These are phyloP conservation scores for Teunomyces panamensis DNA, from an alignment of 805 yeast genomes.

Conservation along the genomic window DNA sequence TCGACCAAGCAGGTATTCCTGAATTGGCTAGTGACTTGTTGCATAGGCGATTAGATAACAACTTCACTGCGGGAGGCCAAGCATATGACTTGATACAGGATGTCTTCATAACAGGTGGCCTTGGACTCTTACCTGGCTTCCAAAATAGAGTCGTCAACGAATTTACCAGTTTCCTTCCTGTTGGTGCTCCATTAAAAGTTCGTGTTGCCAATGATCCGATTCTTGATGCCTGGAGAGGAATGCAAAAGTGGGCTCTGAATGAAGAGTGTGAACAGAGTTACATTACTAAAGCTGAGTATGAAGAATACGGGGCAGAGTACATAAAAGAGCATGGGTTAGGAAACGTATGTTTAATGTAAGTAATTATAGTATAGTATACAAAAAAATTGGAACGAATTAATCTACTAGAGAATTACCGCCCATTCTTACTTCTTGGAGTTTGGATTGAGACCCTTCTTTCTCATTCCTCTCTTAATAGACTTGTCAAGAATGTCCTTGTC, in stretches of 20 bases:
- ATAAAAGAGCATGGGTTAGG: slow-evolving; percentile 84
- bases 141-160: slow-evolving; percentile 67
- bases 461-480: slow-evolving; percentile 61
- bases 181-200: slow-evolving; percentile 57
- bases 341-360: slow-evolving; percentile 41
- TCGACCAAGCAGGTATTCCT: slow-evolving; percentile 91
- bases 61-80: slow-evolving; percentile 54
- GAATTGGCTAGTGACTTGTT: slow-evolving; percentile 73
- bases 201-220: slow-evolving; percentile 65
- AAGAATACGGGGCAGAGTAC: slow-evolving; percentile 87
- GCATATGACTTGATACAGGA: slow-evolving; percentile 54
- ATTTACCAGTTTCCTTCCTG: slow-evolving; percentile 68
- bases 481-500: slow-evolving; percentile 72
- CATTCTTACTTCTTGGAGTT: slow-evolving; percentile 29
- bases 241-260: slow-evolving; percentile 71
- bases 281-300: slow-evolving; percentile 70
- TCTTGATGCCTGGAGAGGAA: slow-evolving; percentile 90
- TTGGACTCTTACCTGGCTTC: slow-evolving; percentile 62
- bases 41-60: slow-evolving; percentile 55
- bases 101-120: slow-evolving; percentile 86
- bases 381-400: neutral
- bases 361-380: slow-evolving; percentile 7
- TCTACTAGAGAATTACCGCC: neutral
- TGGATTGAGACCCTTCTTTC: slow-evolving; percentile 74
- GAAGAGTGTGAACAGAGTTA: slow-evolving; percentile 45